Conservation (phyloP, 352 stramenopile genomes). For the Pythium myriotylum region DNA sequence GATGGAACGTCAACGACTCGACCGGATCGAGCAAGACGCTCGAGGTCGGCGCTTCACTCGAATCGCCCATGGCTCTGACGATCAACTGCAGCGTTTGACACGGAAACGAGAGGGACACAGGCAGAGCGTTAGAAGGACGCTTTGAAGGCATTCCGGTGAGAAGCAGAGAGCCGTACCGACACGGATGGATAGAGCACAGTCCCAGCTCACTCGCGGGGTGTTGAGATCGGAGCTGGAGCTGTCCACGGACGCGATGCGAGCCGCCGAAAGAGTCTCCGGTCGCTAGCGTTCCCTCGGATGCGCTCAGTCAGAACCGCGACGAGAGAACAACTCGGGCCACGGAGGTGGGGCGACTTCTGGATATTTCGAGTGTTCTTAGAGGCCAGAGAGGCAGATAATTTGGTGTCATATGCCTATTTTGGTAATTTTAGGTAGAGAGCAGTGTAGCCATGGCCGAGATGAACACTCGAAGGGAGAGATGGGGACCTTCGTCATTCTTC, state of each 20-base stretch:
- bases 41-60: conserved; percentile 64
- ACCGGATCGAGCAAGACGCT: conserved; percentile 82
- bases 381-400: not conserved
- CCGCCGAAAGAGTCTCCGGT: not conserved
- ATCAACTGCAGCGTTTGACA: not conserved
- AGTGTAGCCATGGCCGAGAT: conserved; percentile 1
- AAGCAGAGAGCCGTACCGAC: conserved; percentile 5
- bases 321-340: conserved; percentile 12
- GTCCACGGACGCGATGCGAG: not conserved
- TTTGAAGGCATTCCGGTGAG: not conserved
- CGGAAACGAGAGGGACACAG: conserved; percentile 9
- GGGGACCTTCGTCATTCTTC: not conserved
- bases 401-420: not conserved
- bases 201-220: no score
- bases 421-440: not conserved
- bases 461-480: not conserved
- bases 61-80: conserved; percentile 42
- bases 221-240: not conserved
- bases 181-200: not conserved
- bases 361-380: not conserved
- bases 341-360: conserved; percentile 1
- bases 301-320: not conserved
- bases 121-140: not conserved
- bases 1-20: conserved; percentile 78
- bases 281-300: not conserved